Evolutionary conservation across 2,329 filamentous ascomycete species (phyloP).

Genomic region (Rosellinia necatrix): DNA sequence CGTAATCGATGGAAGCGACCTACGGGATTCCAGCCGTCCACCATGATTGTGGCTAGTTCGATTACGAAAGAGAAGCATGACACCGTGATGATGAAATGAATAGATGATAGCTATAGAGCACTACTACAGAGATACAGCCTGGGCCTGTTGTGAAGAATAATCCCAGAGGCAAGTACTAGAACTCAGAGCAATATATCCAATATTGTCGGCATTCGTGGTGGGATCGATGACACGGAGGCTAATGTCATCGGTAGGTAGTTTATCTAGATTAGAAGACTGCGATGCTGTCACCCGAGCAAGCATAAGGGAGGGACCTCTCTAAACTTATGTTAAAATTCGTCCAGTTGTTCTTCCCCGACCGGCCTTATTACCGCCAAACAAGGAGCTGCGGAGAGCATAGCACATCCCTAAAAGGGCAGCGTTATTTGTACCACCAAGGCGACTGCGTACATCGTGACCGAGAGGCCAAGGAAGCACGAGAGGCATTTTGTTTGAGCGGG

Average conservation of each 20-base stretch:
- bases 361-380: not conserved
- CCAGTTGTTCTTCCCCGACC: constrained; percentile 1
- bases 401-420: not conserved
- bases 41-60: constrained; percentile 3
- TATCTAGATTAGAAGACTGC: not conserved
- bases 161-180: not conserved
- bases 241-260: not conserved
- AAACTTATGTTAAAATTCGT: not conserved
- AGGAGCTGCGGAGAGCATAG: constrained; percentile 3
- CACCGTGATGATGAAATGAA: not conserved
- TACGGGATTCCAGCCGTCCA: not conserved
- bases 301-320: not conserved
- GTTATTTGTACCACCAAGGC: no score
- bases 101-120: constrained; percentile 3
- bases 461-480: no score
- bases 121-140: constrained; percentile 11
- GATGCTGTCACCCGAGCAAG: not conserved
- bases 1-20: not conserved
- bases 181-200: constrained; percentile 13
- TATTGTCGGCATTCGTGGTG: not conserved
- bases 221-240: not conserved
- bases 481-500: no score
- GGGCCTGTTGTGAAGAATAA: not conserved
- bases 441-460: no score
- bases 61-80: constrained; percentile 22